Conservation (phyloP, 2,329 filamentous ascomycete genomes). For the Tolypocladium amazonense region DNA sequence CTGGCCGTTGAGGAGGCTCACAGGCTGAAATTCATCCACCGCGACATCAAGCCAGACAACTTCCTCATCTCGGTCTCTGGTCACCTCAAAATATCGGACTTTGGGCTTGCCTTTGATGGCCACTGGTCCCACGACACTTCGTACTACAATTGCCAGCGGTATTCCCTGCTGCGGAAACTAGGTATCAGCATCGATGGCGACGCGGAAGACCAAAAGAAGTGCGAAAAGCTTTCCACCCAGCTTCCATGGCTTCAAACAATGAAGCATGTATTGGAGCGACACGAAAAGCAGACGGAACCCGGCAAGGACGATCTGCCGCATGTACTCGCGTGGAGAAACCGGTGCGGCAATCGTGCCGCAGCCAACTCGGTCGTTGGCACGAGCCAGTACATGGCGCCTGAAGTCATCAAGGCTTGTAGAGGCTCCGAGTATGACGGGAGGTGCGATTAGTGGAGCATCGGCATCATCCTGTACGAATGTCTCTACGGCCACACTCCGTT, state of each 20-base stretch:
- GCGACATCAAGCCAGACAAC: slow-evolving; percentile 95
- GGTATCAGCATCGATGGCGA: slow-evolving; percentile 68
- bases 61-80: slow-evolving; percentile 83
- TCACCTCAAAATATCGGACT: slow-evolving; percentile 92
- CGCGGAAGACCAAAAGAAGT: slow-evolving; percentile 52
- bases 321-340: slow-evolving; percentile 61
- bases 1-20: slow-evolving; percentile 90
- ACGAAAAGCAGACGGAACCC: slow-evolving; percentile 18
- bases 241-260: slow-evolving; percentile 20
- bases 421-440: slow-evolving; percentile 64
- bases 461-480: slow-evolving; percentile 90
- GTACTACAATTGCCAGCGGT: slow-evolving; percentile 77
- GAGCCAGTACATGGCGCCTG: slow-evolving; percentile 96
- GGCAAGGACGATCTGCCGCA: slow-evolving; percentile 17
- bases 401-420: slow-evolving; percentile 56
- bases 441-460: slow-evolving; percentile 96
- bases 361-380: slow-evolving; percentile 87
- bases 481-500: slow-evolving; percentile 90
- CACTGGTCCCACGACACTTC: slow-evolving; percentile 87
- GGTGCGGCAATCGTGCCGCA: slow-evolving; percentile 55
- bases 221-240: slow-evolving; percentile 23
- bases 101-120: slow-evolving; percentile 88
- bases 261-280: slow-evolving; percentile 19
- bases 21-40: slow-evolving; percentile 79
- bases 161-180: slow-evolving; percentile 66